Evolutionary conservation across 306 rosid species (phyloP).

Genomic region (Astragalus glycyphyllos): DNA sequence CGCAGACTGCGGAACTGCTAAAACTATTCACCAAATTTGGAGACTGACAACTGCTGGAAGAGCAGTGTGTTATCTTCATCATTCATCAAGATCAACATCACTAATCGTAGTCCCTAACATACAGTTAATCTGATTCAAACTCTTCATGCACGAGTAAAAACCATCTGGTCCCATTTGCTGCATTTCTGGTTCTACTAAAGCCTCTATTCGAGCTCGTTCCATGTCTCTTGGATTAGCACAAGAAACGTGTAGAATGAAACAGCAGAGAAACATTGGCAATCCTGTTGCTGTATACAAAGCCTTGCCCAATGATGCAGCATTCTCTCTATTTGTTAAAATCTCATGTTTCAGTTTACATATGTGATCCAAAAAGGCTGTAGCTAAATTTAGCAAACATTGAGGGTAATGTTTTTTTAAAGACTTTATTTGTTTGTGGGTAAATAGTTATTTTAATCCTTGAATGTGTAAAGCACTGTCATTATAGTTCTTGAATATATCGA

Average conservation of each 20-base stretch:
- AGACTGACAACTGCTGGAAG: conserved; percentile 53
- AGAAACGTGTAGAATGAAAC: conserved; percentile 57
- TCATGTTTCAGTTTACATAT: background rate
- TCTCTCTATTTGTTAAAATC: conserved; percentile 47
- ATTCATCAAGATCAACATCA: conserved; percentile 47
- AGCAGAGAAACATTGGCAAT: conserved; percentile 67
- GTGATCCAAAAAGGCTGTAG: background rate
- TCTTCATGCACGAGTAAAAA: background rate
- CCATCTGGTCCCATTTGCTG: conserved; percentile 41
- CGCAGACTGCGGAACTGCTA: background rate
- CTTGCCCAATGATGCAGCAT: conserved; percentile 70
- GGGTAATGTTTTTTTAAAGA: too few species aligned
- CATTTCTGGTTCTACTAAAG: too few species aligned
- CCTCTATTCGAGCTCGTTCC: too few species aligned
- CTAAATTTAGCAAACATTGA: conserved; percentile 4
- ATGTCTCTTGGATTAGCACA: too few species aligned
- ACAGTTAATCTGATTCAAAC: conserved; percentile 45
- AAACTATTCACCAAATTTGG: conserved; percentile 41
- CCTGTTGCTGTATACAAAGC: conserved; percentile 72
- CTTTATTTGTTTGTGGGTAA: too few species aligned
- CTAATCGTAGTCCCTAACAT: conserved; percentile 48
- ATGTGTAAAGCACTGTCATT: too few species aligned
- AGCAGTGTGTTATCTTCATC: conserved; percentile 49
- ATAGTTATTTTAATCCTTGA: too few species aligned
- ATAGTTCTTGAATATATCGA: too few species aligned